Evolutionary conservation across 768 basidiomycete genomes (phyloP).

Genomic region (Mycena polygramma): DNA sequence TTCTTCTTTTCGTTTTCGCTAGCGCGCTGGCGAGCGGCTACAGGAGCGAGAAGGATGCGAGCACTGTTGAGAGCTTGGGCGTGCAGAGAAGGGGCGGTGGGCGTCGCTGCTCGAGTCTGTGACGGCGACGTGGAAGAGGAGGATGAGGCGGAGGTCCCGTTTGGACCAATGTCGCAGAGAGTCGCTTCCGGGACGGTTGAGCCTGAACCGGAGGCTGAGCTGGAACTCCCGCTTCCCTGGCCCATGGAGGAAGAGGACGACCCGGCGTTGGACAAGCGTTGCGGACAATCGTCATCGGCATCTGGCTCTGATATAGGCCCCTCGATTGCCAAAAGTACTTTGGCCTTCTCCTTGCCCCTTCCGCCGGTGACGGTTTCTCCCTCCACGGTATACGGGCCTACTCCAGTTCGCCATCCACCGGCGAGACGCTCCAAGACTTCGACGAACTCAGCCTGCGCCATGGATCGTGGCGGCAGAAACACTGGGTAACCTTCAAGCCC

Average conservation of each 20-base stretch:
- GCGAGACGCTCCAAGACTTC: slow-evolving; percentile 88
- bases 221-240: slow-evolving; percentile 40
- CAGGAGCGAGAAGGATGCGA: slow-evolving; percentile 81
- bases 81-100: slow-evolving; percentile 46
- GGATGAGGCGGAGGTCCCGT: slow-evolving; percentile 21
- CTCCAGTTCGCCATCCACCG: slow-evolving; percentile 78
- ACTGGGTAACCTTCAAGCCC: slow-evolving; percentile 91
- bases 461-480: slow-evolving; percentile 88
- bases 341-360: slow-evolving; percentile 44
- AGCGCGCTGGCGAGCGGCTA: slow-evolving; percentile 72
- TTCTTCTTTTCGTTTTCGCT: slow-evolving; percentile 69
- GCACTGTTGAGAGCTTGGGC: slow-evolving; percentile 73
- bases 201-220: slow-evolving; percentile 24
- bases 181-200: slow-evolving; percentile 20
- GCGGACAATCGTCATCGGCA: slow-evolving; percentile 28
- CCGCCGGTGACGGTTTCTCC: slow-evolving; percentile 41
- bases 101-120: slow-evolving; percentile 44
- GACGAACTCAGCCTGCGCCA: slow-evolving; percentile 91
- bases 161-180: slow-evolving; percentile 22
- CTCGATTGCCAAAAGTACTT: slow-evolving; percentile 61
- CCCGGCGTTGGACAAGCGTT: slow-evolving; percentile 18
- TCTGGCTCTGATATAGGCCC: slow-evolving; percentile 45
- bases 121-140: slow-evolving; percentile 39
- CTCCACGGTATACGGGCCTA: slow-evolving; percentile 67
- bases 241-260: slow-evolving; percentile 30